Conservation (phyloP, 306 rosid species). For the Vigna angularis region DNA sequence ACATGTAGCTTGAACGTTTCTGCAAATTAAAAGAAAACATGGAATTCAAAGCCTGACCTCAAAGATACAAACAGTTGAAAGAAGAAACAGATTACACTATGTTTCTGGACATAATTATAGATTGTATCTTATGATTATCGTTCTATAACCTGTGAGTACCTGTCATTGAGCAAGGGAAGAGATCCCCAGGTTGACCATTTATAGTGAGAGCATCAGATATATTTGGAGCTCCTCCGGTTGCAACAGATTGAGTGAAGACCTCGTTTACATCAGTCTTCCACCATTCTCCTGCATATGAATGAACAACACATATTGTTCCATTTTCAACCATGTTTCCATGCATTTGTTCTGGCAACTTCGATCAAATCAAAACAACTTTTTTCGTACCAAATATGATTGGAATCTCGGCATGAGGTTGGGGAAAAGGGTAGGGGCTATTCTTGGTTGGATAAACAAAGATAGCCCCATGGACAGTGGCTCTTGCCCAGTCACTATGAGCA, state of each 20-base stretch:
- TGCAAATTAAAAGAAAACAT: conserved; percentile 15
- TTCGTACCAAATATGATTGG: conserved; percentile 57
- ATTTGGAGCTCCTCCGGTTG: conserved; percentile 51
- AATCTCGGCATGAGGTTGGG: conserved; percentile 49
- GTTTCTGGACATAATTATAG: no score
- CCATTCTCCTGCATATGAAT: conserved; percentile 56
- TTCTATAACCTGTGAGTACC: conserved; percentile 6
- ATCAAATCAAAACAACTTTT: background rate
- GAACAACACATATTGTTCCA: background rate
- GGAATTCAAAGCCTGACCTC: background rate
- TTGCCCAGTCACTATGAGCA: conserved; percentile 60
- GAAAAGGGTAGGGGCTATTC: conserved; percentile 48
- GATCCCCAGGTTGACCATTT: conserved; percentile 54
- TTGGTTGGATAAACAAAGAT: conserved; percentile 54
- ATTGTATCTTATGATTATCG: no score
- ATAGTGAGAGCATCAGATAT: conserved; percentile 49
- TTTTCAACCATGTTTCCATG: background rate
- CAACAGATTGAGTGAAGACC: conserved; percentile 36
- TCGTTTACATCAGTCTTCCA: conserved; percentile 60
- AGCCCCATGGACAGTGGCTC: conserved; percentile 62
- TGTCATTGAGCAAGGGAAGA: conserved; percentile 41
- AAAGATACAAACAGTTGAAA: background rate
- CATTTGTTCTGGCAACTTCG: background rate
- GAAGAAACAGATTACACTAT: background rate
- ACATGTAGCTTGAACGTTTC: conserved; percentile 50